Conservation (phyloP, 2,329 filamentous ascomycete species). For the Beauveria caledonica region DNA sequence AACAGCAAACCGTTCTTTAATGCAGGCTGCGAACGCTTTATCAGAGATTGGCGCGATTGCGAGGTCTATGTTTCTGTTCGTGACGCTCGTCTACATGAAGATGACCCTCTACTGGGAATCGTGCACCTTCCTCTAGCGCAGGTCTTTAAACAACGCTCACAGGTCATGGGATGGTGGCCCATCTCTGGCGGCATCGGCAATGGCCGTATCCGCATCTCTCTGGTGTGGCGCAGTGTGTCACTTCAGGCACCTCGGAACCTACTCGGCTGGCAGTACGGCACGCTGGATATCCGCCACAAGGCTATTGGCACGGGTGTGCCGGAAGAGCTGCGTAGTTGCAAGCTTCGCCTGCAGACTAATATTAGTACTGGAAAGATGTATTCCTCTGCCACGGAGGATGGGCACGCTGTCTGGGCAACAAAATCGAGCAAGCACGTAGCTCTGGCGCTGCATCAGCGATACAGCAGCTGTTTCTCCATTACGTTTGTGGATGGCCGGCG, state of each 20-base stretch:
- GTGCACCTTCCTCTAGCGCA: conserved; percentile 58
- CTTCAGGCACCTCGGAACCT: conserved; percentile 50
- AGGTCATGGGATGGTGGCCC: conserved; percentile 58
- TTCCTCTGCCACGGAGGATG: conserved; percentile 24
- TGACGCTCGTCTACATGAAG: conserved; percentile 60
- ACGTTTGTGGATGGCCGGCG: conserved; percentile 35
- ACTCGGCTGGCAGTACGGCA: conserved; percentile 65
- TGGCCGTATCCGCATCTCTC: conserved; percentile 58
- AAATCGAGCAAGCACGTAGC: conserved; percentile 35
- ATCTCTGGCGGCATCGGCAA: conserved; percentile 65
- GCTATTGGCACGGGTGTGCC: conserved; percentile 36
- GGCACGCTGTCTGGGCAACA: conserved; percentile 43
- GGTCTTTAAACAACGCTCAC: conserved; percentile 53
- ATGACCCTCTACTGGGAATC: conserved; percentile 61
- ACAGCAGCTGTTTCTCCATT: conserved; percentile 46
- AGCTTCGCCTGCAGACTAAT: conserved; percentile 52
- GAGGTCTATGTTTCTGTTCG: conserved; percentile 62
- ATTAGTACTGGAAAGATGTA: conserved; percentile 53
- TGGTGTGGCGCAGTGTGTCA: conserved; percentile 65
- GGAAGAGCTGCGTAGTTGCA: conserved; percentile 37
- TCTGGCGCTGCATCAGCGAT: conserved; percentile 53
- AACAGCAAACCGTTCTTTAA: conserved; percentile 75
- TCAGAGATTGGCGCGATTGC: conserved; percentile 57
- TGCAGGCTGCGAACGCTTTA: conserved; percentile 63
- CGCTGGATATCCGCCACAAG: conserved; percentile 53